phyloP scores from a whole-genome alignment of 768 basidiomycete species.

The Harrya chromipes region DNA sequence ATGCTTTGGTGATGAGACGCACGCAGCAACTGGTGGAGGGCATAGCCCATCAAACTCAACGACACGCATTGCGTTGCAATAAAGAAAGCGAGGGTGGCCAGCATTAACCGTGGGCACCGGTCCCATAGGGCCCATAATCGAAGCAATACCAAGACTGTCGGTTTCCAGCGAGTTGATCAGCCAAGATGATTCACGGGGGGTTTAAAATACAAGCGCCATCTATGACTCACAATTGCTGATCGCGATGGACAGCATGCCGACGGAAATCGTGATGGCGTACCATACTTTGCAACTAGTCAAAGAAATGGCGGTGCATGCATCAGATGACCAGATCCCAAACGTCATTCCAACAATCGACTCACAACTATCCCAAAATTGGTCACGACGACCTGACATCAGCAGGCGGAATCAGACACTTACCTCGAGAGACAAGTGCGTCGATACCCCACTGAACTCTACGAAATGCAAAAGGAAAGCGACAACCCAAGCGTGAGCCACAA shows the following conservation, averaged over 20 bases:
- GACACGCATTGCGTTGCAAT: conserved; percentile 28
- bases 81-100: conserved; percentile 29
- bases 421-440: conserved; percentile 6
- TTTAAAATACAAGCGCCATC: neutral
- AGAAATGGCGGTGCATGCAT: neutral
- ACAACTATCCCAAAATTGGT: conserved; percentile 13
- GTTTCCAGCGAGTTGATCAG: conserved; percentile 3
- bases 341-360: conserved; percentile 1
- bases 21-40: conserved; percentile 29
- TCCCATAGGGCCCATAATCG: conserved; percentile 40
- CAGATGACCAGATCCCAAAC: neutral
- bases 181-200: neutral
- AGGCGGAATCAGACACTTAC: conserved; percentile 9
- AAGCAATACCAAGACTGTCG: conserved; percentile 37
- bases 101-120: conserved; percentile 24
- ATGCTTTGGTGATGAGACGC: conserved; percentile 2
- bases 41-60: conserved; percentile 22
- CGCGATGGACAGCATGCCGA: conserved; percentile 36
- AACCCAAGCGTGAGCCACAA: neutral
- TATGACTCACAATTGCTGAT: conserved; percentile 35
- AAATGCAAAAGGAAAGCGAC: too few relatives aligned
- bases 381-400: too few relatives aligned
- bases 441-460: conserved; percentile 24
- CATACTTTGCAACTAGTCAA: conserved; percentile 24
- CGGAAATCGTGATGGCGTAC: conserved; percentile 15